These are phyloP conservation scores for Phytophthora quininea DNA, from an alignment of 352 stramenopile species.

Conservation along the genomic window DNA sequence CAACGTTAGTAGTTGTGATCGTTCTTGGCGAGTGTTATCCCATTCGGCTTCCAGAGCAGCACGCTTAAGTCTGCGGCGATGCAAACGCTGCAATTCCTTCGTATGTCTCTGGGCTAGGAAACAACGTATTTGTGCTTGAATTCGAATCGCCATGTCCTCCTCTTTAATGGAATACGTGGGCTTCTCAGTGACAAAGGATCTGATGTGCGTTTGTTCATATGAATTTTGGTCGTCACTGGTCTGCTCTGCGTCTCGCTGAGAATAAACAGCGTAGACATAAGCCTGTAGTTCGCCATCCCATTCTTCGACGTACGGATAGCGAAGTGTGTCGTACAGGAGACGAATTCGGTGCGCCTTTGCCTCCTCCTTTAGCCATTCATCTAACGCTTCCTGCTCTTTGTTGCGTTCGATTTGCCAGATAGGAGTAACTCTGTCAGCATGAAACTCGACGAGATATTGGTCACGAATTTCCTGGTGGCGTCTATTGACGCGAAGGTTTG, in stretches of 20 bases:
- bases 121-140: conserved; percentile 48
- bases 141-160: conserved; percentile 50
- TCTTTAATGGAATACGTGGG: conserved; percentile 71
- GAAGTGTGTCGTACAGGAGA: conserved; percentile 42
- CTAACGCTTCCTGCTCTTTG: conserved; percentile 55
- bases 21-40: conserved; percentile 43
- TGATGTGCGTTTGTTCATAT: conserved; percentile 24
- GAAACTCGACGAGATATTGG: conserved; percentile 65
- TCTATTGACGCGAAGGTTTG: conserved; percentile 38
- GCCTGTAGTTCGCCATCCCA: conserved; percentile 55
- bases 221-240: conserved; percentile 14
- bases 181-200: conserved; percentile 38
- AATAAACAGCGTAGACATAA: conserved; percentile 51
- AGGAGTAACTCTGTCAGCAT: conserved; percentile 58
- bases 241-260: not conserved
- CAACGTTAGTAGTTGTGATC: conserved; percentile 55
- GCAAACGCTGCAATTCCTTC: conserved; percentile 30
- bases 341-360: conserved; percentile 39
- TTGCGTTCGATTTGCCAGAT: conserved; percentile 71
- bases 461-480: conserved; percentile 39
- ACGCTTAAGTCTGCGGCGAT: conserved; percentile 35
- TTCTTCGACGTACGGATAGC: conserved; percentile 64
- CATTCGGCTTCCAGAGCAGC: conserved; percentile 47
- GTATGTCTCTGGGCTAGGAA: conserved; percentile 50
- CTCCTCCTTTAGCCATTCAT: conserved; percentile 48